phyloP scores from a whole-genome alignment of 2,329 filamentous ascomycete genomes.

The Metarhizium robertsii region DNA sequence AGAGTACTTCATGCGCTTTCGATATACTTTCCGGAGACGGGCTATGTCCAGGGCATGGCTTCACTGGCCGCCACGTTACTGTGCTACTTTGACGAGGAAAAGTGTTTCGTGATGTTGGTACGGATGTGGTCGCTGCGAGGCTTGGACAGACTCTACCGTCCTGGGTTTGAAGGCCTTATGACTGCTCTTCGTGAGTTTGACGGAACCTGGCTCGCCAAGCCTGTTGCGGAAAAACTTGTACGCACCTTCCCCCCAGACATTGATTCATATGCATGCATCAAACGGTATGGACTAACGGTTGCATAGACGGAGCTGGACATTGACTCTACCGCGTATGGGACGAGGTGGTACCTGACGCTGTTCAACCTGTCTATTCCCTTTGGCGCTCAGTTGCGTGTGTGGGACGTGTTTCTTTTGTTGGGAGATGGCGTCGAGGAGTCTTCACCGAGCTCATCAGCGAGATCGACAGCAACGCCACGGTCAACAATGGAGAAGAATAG shows the following conservation, averaged over 20 bases:
- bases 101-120: constrained; percentile 92
- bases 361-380: constrained; percentile 98
- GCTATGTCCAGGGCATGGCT: constrained; percentile 98
- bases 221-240: constrained; percentile 74
- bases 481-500: constrained; percentile 6
- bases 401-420: constrained; percentile 95
- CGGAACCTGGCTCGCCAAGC: constrained; percentile 70
- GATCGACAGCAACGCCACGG: background rate
- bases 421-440: constrained; percentile 33
- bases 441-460: background rate
- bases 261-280: too few species aligned
- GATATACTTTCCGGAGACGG: constrained; percentile 81
- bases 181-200: constrained; percentile 79
- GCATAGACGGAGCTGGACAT: constrained; percentile 65
- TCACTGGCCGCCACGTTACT: constrained; percentile 84
- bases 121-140: constrained; percentile 85
- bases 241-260: constrained; percentile 23
- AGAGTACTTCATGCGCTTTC: constrained; percentile 86
- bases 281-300: background rate
- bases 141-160: constrained; percentile 72
- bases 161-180: constrained; percentile 81
- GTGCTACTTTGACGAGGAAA: constrained; percentile 95
- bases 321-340: constrained; percentile 86
- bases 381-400: constrained; percentile 84
- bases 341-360: constrained; percentile 91